phyloP scores from a whole-genome alignment of 2,329 filamentous ascomycete genomes.

The Trichoderma polysporum region DNA sequence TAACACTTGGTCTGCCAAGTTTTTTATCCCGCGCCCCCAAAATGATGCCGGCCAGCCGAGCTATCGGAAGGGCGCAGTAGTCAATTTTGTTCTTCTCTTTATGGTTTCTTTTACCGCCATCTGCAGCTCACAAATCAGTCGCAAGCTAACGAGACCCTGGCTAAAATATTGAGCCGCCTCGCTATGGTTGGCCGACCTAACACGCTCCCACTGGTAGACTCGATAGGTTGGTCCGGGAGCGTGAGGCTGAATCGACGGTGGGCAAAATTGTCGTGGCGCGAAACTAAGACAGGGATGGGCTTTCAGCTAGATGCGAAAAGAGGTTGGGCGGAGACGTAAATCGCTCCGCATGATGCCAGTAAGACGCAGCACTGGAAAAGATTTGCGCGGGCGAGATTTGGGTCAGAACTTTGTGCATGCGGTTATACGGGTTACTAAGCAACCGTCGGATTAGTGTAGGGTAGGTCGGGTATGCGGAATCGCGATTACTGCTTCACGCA shows the following conservation, averaged over 20 bases:
- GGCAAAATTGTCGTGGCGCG: not conserved
- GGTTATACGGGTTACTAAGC: slow-evolving; percentile 5
- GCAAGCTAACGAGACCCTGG: slow-evolving; percentile 8
- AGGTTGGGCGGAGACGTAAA: not conserved
- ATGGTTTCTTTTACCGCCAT: slow-evolving; percentile 12
- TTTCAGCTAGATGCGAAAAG: not conserved
- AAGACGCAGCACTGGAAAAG: not conserved
- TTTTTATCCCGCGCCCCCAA: not conserved
- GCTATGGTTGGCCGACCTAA: not conserved
- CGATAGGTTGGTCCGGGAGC: not conserved
- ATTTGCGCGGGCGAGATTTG: not conserved
- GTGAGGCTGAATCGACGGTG: slow-evolving; percentile 18
- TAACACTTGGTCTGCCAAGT: not conserved
- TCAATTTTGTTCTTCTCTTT: not conserved
- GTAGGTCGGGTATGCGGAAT: not conserved
- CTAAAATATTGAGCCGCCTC: not conserved
- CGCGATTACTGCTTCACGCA: not conserved
- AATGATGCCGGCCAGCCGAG: not conserved
- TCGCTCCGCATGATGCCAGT: not conserved
- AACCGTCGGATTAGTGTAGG: not conserved
- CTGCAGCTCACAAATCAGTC: slow-evolving; percentile 15
- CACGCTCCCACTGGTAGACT: not conserved
- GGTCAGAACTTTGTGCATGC: not conserved
- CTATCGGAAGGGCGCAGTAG: slow-evolving; percentile 1
- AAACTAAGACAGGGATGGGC: slow-evolving; percentile 8